phyloP scores from a whole-genome alignment of 805 yeast genomes.

The Sungouiozyma intestinalis region DNA sequence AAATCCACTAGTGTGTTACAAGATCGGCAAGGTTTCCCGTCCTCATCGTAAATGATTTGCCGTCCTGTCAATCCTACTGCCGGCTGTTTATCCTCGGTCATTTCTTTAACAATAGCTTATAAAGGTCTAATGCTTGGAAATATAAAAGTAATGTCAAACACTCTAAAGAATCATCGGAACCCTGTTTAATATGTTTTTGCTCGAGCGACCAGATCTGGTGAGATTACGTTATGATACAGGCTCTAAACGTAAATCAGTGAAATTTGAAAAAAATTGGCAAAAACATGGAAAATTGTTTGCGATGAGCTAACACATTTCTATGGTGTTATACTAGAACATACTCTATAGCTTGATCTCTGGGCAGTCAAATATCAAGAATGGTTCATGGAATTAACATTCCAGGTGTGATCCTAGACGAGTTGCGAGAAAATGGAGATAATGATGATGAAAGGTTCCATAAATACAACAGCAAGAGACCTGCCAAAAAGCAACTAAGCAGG shows the following conservation, averaged over 20 bases:
- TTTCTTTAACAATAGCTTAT: no score
- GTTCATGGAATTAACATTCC: constrained; percentile 46
- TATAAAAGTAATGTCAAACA: no score
- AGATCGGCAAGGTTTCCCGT: constrained; percentile 93
- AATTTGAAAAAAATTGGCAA: no score
- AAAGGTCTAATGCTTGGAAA: no score
- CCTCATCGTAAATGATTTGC: constrained; percentile 63
- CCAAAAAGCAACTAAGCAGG: constrained; percentile 26
- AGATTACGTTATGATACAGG: not conserved
- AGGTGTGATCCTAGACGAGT: constrained; percentile 42
- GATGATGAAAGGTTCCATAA: constrained; percentile 31
- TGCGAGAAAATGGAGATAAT: constrained; percentile 36
- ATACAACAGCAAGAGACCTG: constrained; percentile 23
- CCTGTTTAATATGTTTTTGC: not conserved
- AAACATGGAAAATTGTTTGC: constrained; percentile 8
- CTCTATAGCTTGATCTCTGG: no score
- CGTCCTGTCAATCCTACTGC: constrained; percentile 50
- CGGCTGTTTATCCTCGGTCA: constrained; percentile 21
- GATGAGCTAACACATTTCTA: no score
- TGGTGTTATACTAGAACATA: no score
- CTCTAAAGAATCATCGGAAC: no score
- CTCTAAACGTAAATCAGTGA: not conserved
- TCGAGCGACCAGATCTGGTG: not conserved
- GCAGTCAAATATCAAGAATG: no score
- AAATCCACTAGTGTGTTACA: constrained; percentile 80